Evolutionary conservation across 306 rosid species (phyloP), one percentile per base, ranked within the genome.

Genomic region (Trichosanthes cucumerina): DNA sequence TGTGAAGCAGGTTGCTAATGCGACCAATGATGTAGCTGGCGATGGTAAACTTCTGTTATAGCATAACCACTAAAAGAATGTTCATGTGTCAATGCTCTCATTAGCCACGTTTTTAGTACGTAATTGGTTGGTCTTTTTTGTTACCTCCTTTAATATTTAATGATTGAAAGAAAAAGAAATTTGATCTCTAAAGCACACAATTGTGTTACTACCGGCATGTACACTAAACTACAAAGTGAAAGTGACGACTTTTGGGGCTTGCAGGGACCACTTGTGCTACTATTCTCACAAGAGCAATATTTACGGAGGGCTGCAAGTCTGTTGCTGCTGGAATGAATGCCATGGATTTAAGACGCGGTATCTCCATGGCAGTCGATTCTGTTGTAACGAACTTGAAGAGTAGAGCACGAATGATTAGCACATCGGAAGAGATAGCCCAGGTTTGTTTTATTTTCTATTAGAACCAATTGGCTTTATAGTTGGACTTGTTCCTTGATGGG

Each of bases 321-420:
- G 97, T 94, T 81, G 98, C 98, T 9, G 96, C 98, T 41, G 96
- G 98, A 79, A 89, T 94, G 97, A 94, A 94, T 84, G 96, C 97
- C 7, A 94, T 94, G 98, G 98, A 94, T 85, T 80, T 94, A 66
- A 83, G 98, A 79, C 96, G 97, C 38, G 98, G 98, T 62, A 92
- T 94, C 79, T 81, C 79, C 36, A 92, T 89, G 96, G 98, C 98
- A 7, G 95, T 94, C 52, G 96, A 94, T 80, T 79, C 92, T 63
- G 97, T 94, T 4, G 97, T 92, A n/a, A 85, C 97, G 28, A 89
- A 88, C 85, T 85, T 95, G 86, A 95, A 95, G 88, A 89, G 97
- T 86, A 86, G 92, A 80, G 97, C 98, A 56, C 83, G 92, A 8
- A 90, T 91, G 98, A 94, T 94, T 78, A 92, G 98, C 91, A 94